Evolutionary conservation across 495 filamentous ascomycete genomes (phyloP).

Genomic region (Entonaema liquescens): DNA sequence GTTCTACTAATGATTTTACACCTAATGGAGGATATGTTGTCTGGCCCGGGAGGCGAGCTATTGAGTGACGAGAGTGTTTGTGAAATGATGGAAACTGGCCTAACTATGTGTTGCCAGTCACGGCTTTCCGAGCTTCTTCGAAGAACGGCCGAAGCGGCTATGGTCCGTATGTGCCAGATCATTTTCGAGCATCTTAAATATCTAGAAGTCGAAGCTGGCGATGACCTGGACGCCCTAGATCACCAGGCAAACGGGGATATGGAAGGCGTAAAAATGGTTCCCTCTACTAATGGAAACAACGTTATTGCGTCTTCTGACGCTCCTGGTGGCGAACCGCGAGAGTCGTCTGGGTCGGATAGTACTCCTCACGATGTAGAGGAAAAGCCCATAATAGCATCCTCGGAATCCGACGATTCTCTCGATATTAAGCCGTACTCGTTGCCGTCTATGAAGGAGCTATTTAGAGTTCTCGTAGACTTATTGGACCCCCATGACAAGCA

Average conservation of each 20-base stretch:
- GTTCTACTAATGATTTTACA: constrained; percentile 93
- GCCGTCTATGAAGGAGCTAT: constrained; percentile 91
- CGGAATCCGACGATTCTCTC: constrained; percentile 53
- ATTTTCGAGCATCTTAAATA: constrained; percentile 93
- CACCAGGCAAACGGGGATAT: constrained; percentile 70
- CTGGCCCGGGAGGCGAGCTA: constrained; percentile 87
- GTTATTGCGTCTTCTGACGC: constrained; percentile 54
- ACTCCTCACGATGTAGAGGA: constrained; percentile 41
- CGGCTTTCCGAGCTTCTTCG: constrained; percentile 90
- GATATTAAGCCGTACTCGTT: constrained; percentile 89
- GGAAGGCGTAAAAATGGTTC: constrained; percentile 86
- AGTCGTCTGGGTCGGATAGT: constrained; percentile 55
- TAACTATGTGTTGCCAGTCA: constrained; percentile 96
- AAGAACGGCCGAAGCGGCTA: constrained; percentile 92
- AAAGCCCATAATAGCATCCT: constrained; percentile 31
- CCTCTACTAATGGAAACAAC: constrained; percentile 78
- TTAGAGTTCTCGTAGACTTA: constrained; percentile 93
- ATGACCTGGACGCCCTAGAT: constrained; percentile 67
- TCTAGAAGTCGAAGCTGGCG: constrained; percentile 74
- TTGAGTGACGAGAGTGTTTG: constrained; percentile 97
- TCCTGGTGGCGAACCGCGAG: constrained; percentile 57
- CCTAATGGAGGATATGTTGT: constrained; percentile 97
- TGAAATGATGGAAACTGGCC: constrained; percentile 98
- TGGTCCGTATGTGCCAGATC: constrained; percentile 98
- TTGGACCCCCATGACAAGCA: constrained; percentile 91